Conservation (phyloP, 306 rosid genomes). For the Boehmeria nivea region DNA sequence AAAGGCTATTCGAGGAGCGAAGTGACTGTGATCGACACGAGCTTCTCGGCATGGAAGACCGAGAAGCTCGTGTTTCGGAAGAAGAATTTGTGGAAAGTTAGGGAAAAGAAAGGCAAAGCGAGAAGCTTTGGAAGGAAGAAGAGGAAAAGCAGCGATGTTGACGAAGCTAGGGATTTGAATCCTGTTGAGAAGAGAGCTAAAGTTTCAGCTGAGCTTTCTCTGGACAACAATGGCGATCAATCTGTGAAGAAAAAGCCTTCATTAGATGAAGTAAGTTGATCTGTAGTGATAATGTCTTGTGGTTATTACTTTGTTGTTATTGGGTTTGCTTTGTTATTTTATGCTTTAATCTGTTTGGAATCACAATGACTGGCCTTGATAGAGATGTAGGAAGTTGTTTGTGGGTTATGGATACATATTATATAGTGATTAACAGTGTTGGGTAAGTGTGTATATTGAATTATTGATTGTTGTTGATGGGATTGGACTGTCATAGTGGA, state of each 20-base stretch:
- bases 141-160: constrained; percentile 23
- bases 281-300: neutral
- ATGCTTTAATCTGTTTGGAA: too few relatives aligned
- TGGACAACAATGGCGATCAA: constrained; percentile 16
- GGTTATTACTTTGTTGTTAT: neutral
- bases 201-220: constrained; percentile 9
- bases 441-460: too few relatives aligned
- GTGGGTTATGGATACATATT: too few relatives aligned
- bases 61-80: constrained; percentile 74
- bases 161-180: constrained; percentile 7
- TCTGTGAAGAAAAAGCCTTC: neutral
- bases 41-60: constrained; percentile 62
- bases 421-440: too few relatives aligned
- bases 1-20: constrained; percentile 78
- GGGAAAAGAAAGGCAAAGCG: constrained; percentile 61
- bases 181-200: constrained; percentile 29
- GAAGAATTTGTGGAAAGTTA: constrained; percentile 69
- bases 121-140: constrained; percentile 54
- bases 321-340: neutral
- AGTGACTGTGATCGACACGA: constrained; percentile 87
- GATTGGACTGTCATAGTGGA: too few relatives aligned
- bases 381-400: too few relatives aligned
- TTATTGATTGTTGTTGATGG: too few relatives aligned
- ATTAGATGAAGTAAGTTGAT: constrained; percentile 40
- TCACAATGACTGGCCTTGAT: too few relatives aligned